phyloP scores from a whole-genome alignment of 2,329 filamentous ascomycete genomes.

The Phyllosticta capitalensis region DNA sequence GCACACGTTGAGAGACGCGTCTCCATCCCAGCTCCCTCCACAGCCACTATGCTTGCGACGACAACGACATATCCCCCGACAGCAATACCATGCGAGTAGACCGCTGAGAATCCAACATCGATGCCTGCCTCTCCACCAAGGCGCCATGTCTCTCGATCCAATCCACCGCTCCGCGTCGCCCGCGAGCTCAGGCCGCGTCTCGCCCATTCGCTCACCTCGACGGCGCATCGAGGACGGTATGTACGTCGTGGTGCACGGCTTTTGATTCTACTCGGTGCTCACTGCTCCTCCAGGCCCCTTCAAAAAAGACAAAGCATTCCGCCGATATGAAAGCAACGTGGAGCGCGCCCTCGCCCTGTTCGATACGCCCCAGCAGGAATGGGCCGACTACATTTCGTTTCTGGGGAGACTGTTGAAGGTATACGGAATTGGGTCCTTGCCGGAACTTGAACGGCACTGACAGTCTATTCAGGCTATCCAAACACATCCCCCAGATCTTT shows the following conservation, averaged over 20 bases:
- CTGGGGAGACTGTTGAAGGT: slow-evolving; percentile 85
- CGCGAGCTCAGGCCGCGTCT: slow-evolving; percentile 73
- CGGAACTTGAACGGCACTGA: not conserved
- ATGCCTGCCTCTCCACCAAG: not conserved
- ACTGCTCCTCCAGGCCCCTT: slow-evolving; percentile 42
- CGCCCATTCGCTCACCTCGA: slow-evolving; percentile 68
- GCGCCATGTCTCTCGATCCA: slow-evolving; percentile 28
- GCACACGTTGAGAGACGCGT: not conserved
- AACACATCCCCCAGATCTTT: slow-evolving; percentile 63
- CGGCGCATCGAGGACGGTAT: slow-evolving; percentile 69
- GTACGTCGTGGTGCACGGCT: slow-evolving; percentile 20
- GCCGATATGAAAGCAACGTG: slow-evolving; percentile 80
- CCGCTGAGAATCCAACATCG: not conserved
- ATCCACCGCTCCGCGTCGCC: slow-evolving; percentile 45
- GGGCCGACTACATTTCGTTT: slow-evolving; percentile 99
- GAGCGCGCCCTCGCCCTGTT: slow-evolving; percentile 83
- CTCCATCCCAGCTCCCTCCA: not conserved
- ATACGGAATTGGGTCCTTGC: slow-evolving; percentile 15
- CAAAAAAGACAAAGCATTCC: slow-evolving; percentile 59
- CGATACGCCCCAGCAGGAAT: slow-evolving; percentile 90
- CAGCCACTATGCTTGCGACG: not conserved
- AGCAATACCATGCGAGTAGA: not conserved
- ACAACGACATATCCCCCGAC: not conserved
- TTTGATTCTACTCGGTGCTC: slow-evolving; percentile 3
- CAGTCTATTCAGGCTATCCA: slow-evolving; percentile 61